A percentile compares a stretch with the other conserved stretches of the same genome.
These are phyloP conservation scores for Penicillium salamii DNA, from an alignment of 495 filamentous ascomycete genomes.

Conservation along the genomic window DNA sequence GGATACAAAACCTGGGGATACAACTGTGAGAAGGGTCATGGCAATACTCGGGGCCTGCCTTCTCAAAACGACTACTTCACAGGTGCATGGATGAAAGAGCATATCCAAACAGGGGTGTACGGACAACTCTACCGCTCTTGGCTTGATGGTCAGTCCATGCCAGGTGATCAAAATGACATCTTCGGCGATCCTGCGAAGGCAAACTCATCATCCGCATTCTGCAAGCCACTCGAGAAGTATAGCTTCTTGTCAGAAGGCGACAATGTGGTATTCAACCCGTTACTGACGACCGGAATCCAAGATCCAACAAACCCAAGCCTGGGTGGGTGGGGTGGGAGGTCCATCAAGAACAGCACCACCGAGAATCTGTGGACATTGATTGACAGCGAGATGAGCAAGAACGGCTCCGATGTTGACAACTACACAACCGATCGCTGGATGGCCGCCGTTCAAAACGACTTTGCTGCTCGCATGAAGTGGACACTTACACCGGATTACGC, in stretches of 20 bases:
- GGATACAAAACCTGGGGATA: constrained; percentile 36
- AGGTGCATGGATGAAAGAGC: constrained; percentile 3
- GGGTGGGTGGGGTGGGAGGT: constrained; percentile 42
- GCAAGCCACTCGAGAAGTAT: constrained; percentile 2
- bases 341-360: constrained; percentile 29
- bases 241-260: constrained; percentile 41
- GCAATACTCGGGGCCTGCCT: constrained; percentile 26
- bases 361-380: constrained; percentile 36
- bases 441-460: constrained; percentile 41
- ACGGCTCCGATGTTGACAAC: neutral
- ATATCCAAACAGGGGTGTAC: constrained; percentile 39
- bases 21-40: constrained; percentile 8
- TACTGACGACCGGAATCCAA: constrained; percentile 39
- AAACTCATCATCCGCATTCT: neutral
- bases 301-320: constrained; percentile 34
- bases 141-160: constrained; percentile 16
- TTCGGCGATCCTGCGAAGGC: constrained; percentile 10
- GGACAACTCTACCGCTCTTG: constrained; percentile 33
- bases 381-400: neutral
- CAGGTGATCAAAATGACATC: constrained; percentile 19
- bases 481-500: constrained; percentile 22
- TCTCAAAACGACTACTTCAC: constrained; percentile 34
- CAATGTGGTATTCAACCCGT: constrained; percentile 37
- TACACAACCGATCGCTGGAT: constrained; percentile 30
- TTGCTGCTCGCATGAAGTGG: constrained; percentile 45